Evolutionary conservation across 2,329 filamentous ascomycete species (phyloP), one percentile per base, ranked within the genome.

Genomic region (Escovopsis sp.): DNA sequence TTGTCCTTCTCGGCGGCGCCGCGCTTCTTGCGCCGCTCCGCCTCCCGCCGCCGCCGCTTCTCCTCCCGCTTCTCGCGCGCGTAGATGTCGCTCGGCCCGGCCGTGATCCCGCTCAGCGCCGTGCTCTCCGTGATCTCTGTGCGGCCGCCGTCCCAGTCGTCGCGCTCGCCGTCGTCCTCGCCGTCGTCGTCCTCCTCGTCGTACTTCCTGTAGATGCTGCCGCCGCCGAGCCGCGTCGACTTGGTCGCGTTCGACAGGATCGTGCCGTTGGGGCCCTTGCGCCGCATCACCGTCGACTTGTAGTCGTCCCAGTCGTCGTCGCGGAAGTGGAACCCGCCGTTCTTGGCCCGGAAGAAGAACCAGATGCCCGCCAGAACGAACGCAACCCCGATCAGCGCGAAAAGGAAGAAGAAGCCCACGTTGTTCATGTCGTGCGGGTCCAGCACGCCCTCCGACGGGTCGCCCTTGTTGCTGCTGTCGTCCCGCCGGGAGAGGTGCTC

Each of bases 281-380:
- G 82, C 35, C 91, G 76, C 37, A 98, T 64, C 2, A 98, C 91
- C 0, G 89, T 95, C 1, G 83, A 81, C 60, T 96, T 96, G 75
- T 98, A 98, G 56, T 98, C 91, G 6, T 96, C 89, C 89, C 91
- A 98, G 62, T 98, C 91, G 31, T 76, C 71, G 48, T 93, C 67
- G 37, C 74, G 73, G 71, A 87, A 96, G 48, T 83, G 68, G 66
- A 96, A 95, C 12, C 91, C 91, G 47, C 91, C 91, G 53, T 96
- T 94, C 64, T 84, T 89, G 43, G 89, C 89, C 83, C 85, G 93
- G 72, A 94, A 94, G 73, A 98, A 96, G 72, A 98, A 95, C 88
- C 91, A 98, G 56, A 96, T 86, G 20, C 72, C 75, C 0, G 70
- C 74, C 4, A 84, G 45, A 20, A 91, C 82, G 56, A 96, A 82